Evolutionary conservation across 2,329 filamentous ascomycete genomes (phyloP).

Genomic region (Cercospora sp.): DNA sequence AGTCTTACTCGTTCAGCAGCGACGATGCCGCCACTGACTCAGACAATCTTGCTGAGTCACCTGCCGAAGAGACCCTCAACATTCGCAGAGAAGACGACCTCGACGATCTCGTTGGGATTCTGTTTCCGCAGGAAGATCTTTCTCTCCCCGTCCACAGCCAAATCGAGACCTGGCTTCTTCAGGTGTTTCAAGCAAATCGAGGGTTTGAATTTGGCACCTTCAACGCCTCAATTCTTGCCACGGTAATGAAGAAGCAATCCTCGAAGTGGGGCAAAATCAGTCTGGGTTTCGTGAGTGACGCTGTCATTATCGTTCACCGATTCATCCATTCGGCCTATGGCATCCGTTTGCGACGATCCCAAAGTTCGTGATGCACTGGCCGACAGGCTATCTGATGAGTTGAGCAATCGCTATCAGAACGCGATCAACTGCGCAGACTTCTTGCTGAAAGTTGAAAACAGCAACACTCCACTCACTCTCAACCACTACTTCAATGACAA

Average conservation of each 20-base stretch:
- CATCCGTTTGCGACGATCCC: conserved; percentile 47
- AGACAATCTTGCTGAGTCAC: not conserved
- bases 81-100: conserved; percentile 6
- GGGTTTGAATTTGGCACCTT: conserved; percentile 49
- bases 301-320: conserved; percentile 54
- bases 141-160: conserved; percentile 34
- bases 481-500: conserved; percentile 57
- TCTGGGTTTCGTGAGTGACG: conserved; percentile 52
- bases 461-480: conserved; percentile 50
- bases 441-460: conserved; percentile 55
- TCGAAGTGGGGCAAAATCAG: conserved; percentile 48
- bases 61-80: not conserved
- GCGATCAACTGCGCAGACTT: too few relatives aligned
- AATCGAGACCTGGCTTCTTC: conserved; percentile 13
- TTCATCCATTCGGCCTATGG: conserved; percentile 54
- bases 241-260: conserved; percentile 45
- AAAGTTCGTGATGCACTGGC: conserved; percentile 48
- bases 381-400: too few relatives aligned
- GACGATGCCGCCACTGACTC: not conserved
- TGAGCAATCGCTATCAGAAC: too few relatives aligned
- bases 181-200: conserved; percentile 13
- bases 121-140: conserved; percentile 1
- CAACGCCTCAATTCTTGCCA: conserved; percentile 43
- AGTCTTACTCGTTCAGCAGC: conserved; percentile 31
- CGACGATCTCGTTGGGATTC: conserved; percentile 13